These are phyloP conservation scores for Leccinellum rugosiceps DNA, from an alignment of 768 basidiomycete genomes.

Conservation along the genomic window DNA sequence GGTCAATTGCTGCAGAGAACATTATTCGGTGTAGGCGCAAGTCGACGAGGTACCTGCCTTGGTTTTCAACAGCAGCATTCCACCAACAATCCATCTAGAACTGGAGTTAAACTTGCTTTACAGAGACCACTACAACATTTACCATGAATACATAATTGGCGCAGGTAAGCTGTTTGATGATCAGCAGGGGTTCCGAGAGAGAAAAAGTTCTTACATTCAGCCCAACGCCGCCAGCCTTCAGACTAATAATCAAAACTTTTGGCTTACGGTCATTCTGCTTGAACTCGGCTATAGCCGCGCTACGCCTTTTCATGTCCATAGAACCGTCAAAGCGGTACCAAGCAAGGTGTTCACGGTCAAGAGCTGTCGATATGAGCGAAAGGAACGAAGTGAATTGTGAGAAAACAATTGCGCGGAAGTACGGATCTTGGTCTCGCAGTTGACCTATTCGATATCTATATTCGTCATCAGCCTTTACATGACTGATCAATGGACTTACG, in stretches of 20 bases:
- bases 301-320: constrained; percentile 83
- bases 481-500: constrained; percentile 40
- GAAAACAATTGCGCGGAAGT: constrained; percentile 83
- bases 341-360: constrained; percentile 66
- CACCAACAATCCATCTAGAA: constrained; percentile 90
- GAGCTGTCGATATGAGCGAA: constrained; percentile 69
- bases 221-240: constrained; percentile 93
- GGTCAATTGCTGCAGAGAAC: constrained; percentile 65
- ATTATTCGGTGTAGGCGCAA: constrained; percentile 4
- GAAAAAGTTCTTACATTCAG: constrained; percentile 56
- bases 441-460: constrained; percentile 39
- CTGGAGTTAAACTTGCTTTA: constrained; percentile 1
- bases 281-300: constrained; percentile 74
- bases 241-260: constrained; percentile 71
- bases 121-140: constrained; percentile 7
- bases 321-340: constrained; percentile 89
- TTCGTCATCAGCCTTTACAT: neutral
- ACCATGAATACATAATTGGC: constrained; percentile 90
- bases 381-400: constrained; percentile 89
- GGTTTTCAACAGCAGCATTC: constrained; percentile 81
- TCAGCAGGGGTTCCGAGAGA: neutral
- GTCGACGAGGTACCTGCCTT: constrained; percentile 45
- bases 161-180: constrained; percentile 52
- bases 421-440: constrained; percentile 66
- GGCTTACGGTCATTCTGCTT: constrained; percentile 64